Evolutionary conservation across 495 filamentous ascomycete species (phyloP), one percentile per base, ranked within the genome.

Genomic region (Penicillium tannophilum): DNA sequence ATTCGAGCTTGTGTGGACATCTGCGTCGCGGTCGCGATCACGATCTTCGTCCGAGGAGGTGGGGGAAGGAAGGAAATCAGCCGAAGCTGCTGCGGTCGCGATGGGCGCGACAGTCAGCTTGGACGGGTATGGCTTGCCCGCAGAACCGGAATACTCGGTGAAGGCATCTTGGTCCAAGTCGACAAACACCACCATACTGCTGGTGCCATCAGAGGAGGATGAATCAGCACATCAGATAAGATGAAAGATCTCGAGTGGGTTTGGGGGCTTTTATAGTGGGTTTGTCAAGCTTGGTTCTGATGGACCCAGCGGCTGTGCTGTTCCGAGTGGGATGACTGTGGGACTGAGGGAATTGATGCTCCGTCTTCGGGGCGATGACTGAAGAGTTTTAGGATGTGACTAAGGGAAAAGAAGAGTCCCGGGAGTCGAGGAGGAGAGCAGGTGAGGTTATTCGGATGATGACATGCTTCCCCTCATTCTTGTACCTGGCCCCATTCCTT

Each of bases 161-260:
- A 71, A 66, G 42, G 63, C 62, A 69, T 77, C 73, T 42, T 65
- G 56, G 24, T 78, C 75, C 44, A 75, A 68, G 63, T 79, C 75
- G 62, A 79, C 72, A 66, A 79, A 79, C 23, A 78, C 74, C 60
- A 79, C 76, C 76, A 79, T 79, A 30, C 60, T 76, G 69, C 48
- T 70, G 30, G 58, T 63, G 61, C 67, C 68, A 71, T 69, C 56
- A 54, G 65, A 66, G 56, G 55, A 23, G n/a, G 56, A 51, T 47
- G 19, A 53, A 60, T 66, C 58, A 64, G 58, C 55, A 42, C 61
- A 69, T 70, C 62, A 65, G 64, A 67, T 64, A 70, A 68, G 65
- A 66, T 60, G 54, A 33, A 28, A 52, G 42, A 45, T 57, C 39
- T 19, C 42, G 12, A 20, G 52, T 17, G 20, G 41, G 26, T 20